Evolutionary conservation across 2,329 filamentous ascomycete genomes (phyloP), one percentile per base, ranked within the genome.

Genomic region (Dactylellina haptotyla): DNA sequence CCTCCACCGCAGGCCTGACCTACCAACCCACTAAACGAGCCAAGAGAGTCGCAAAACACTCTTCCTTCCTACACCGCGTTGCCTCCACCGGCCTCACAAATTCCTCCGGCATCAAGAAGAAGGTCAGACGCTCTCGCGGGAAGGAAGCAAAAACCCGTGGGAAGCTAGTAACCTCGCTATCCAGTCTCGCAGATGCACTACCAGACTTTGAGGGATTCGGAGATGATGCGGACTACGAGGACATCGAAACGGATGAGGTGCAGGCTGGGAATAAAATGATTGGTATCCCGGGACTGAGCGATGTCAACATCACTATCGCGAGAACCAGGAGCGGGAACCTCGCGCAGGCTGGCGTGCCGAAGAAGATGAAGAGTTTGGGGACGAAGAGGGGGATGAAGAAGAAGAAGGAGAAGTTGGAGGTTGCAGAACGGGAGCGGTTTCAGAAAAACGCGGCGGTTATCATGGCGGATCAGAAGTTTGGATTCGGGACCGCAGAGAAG

Each of bases 371-470:
- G 57, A 66, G 70, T 61, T 62, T 72, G 32, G 63, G 70, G 4
- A 74, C 70, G n/a, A 67, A 62, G 28, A 32, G 50, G 2, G 70
- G 70, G 39, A 74, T 74, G 70, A 25, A 25, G 14, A 66, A 62
- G 62, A 66, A 57, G 54, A 67, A 66, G 62, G 70, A 74, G 28
- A 67, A 58, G 39, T n/a, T 74, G 41, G 62, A 66, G 50, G 45
- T 57, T 23, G 53, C 48, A 25, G 70, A 74, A 41, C 30, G 70
- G 50, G 41, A 59, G 43, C 54, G 70, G 50, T 74, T 72, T 63
- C 70, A 67, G 62, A 58, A 62, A 62, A 74, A 74, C 23, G 63
- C 63, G 41, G 62, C 70, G 12, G 70, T 74, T 30, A 74, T 74
- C 46, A 56, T 67, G 45, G 28, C 48, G 14, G 62, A 74, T 41